These are phyloP conservation scores for Salix brachista DNA, from an alignment of 345 rosid species.

Conservation along the genomic window DNA sequence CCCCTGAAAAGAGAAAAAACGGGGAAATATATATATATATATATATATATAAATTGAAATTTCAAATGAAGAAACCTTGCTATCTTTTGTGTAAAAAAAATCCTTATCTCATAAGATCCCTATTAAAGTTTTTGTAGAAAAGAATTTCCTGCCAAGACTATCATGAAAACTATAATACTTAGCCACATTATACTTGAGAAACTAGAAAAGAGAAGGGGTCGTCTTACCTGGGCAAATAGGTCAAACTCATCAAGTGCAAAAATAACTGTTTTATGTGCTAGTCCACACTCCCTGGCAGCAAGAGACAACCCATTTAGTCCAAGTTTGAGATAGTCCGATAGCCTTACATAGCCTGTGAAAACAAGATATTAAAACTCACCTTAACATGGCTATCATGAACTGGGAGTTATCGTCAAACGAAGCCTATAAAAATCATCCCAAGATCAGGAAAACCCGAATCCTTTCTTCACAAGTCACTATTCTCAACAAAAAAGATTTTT, in stretches of 20 bases:
- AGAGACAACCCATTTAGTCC: constrained; percentile 14
- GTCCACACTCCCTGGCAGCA: constrained; percentile 82
- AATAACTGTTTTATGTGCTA: constrained; percentile 84
- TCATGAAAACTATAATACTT: neutral
- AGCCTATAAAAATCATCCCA: constrained; percentile 50
- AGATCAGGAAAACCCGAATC: constrained; percentile 13
- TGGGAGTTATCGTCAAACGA: constrained; percentile 91
- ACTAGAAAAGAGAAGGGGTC: neutral
- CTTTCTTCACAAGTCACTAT: constrained; percentile 4
- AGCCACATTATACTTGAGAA: neutral
- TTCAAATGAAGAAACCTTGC: neutral
- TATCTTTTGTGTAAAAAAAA: neutral
- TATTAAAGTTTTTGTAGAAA: neutral
- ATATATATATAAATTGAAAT: neutral
- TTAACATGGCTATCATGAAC: constrained; percentile 75
- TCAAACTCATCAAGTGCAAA: constrained; percentile 92
- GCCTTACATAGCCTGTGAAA: neutral
- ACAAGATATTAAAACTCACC: constrained; percentile 40
- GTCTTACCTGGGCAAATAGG: constrained; percentile 83
- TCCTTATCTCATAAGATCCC: neutral
- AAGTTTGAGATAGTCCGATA: neutral
- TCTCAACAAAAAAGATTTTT: constrained; percentile 3
- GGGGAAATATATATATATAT: neutral
- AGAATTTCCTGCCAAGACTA: neutral
- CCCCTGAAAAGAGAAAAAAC: constrained; percentile 45